Conservation (phyloP, 768 basidiomycete species). For the Pleurotus tuoliensis region DNA sequence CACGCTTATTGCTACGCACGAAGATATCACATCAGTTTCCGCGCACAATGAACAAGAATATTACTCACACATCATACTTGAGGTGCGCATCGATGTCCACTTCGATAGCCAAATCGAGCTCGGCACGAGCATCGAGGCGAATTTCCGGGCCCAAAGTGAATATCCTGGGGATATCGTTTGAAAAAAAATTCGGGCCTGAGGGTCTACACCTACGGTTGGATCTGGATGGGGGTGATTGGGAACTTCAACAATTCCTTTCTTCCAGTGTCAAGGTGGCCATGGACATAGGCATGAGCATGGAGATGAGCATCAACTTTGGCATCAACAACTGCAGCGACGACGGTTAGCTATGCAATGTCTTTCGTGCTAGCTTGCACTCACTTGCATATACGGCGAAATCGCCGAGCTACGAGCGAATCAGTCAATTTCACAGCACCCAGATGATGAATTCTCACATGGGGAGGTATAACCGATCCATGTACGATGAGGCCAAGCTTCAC, state of each 20-base stretch:
- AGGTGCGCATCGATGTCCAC: not conserved
- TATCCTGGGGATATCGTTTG: not conserved
- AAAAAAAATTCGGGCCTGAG: not conserved
- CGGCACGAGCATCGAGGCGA: not conserved
- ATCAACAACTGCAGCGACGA: not conserved
- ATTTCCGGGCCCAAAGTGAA: not conserved
- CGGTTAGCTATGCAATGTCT: too few relatives aligned
- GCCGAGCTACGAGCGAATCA: not conserved
- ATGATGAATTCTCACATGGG: not conserved
- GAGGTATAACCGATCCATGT: conserved; percentile 1
- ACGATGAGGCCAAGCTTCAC: not conserved
- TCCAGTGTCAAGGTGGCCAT: not conserved
- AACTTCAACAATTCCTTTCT: not conserved
- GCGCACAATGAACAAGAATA: not conserved
- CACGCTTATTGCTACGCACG: not conserved
- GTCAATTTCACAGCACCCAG: not conserved
- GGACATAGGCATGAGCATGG: not conserved
- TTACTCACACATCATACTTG: conserved; percentile 4
- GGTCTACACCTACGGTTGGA: not conserved
- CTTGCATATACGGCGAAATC: not conserved
- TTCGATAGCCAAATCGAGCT: not conserved
- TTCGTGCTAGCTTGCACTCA: not conserved
- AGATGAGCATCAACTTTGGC: conserved; percentile 1
- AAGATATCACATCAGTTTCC: not conserved
- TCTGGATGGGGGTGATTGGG: not conserved